Evolutionary conservation across 495 filamentous ascomycete species (phyloP).

Genomic region (Penicillium macrosclerotiorum): DNA sequence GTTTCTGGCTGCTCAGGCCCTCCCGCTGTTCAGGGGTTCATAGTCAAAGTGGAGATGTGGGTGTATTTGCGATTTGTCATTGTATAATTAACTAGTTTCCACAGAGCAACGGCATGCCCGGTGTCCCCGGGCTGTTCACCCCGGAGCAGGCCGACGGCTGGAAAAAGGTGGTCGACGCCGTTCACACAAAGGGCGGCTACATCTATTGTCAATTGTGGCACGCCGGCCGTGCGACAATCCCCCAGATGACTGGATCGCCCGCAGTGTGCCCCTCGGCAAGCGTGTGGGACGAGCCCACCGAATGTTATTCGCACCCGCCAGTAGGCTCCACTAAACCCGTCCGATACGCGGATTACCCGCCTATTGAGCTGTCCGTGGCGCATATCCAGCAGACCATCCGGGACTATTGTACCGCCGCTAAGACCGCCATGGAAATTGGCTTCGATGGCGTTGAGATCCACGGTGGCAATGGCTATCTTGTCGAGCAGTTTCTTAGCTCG

Average conservation of each 20-base stretch:
- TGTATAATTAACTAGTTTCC: no score
- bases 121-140: constrained; percentile 50
- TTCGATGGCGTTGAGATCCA: constrained; percentile 59
- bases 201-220: constrained; percentile 57
- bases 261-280: constrained; percentile 38
- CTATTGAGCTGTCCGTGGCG: constrained; percentile 42
- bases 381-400: constrained; percentile 42
- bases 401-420: constrained; percentile 56
- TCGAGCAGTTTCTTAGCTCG: constrained; percentile 52
- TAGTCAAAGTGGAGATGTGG: no score
- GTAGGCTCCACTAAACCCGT: constrained; percentile 34
- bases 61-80: no score
- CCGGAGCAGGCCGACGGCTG: constrained; percentile 47
- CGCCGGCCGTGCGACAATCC: constrained; percentile 48
- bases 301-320: constrained; percentile 35
- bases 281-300: constrained; percentile 39
- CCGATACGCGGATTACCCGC: constrained; percentile 44
- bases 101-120: constrained; percentile 45
- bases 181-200: constrained; percentile 50
- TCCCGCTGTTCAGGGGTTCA: not conserved
- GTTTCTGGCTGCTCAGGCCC: no score
- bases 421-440: constrained; percentile 60
- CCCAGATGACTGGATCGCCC: constrained; percentile 41
- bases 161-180: constrained; percentile 51
- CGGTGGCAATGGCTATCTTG: constrained; percentile 53